These are phyloP conservation scores for Saccharomycopsis javanensis DNA, from an alignment of 805 yeast genomes.

Conservation along the genomic window DNA sequence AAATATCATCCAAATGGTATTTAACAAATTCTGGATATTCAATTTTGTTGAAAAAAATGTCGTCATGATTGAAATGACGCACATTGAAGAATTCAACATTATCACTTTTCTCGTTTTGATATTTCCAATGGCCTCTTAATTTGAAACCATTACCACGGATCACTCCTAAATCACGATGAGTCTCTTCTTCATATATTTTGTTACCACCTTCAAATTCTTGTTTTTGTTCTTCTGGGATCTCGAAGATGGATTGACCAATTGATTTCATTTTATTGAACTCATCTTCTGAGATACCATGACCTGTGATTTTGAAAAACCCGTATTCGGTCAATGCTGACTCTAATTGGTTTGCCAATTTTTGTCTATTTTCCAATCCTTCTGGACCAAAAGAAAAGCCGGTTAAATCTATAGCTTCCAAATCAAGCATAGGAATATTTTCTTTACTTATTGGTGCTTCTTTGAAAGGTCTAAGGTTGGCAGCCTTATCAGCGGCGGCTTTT, in stretches of 20 bases:
- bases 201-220: slow-evolving; percentile 33
- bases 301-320: slow-evolving; percentile 36
- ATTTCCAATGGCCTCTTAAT: slow-evolving; percentile 40
- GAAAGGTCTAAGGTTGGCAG: slow-evolving; percentile 28
- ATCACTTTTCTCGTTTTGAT: slow-evolving; percentile 35
- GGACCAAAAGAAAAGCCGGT: slow-evolving; percentile 30
- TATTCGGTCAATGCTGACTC: slow-evolving; percentile 33
- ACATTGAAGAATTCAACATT: slow-evolving; percentile 37
- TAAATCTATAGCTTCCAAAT: slow-evolving; percentile 28
- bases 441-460: slow-evolving; percentile 23
- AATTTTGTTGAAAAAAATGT: slow-evolving; percentile 22
- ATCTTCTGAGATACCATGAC: slow-evolving; percentile 32
- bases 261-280: slow-evolving; percentile 30
- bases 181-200: slow-evolving; percentile 25
- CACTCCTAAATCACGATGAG: slow-evolving; percentile 30
- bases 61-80: slow-evolving; percentile 31
- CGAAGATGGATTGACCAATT: slow-evolving; percentile 33
- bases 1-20: slow-evolving; percentile 32
- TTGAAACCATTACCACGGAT: slow-evolving; percentile 40
- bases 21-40: slow-evolving; percentile 34
- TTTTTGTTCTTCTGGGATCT: slow-evolving; percentile 30
- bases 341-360: slow-evolving; percentile 29
- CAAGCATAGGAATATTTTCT: slow-evolving; percentile 23
- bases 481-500: slow-evolving; percentile 12
- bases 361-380: slow-evolving; percentile 26